Conservation (phyloP, 2,329 filamentous ascomycete species). For the Apiospora pterosperma region DNA sequence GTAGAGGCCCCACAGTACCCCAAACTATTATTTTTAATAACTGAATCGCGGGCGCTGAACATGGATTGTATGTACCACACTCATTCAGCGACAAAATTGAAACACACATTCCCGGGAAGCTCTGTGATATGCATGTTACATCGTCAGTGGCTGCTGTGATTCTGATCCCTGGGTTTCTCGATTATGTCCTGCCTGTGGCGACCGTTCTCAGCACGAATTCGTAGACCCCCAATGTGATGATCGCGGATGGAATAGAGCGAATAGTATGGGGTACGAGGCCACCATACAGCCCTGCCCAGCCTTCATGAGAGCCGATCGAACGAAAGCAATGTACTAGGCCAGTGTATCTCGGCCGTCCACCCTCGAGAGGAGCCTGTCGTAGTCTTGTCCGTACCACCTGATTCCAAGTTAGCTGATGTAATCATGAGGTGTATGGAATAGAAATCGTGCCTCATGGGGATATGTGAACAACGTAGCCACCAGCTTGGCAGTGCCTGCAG, state of each 20-base stretch:
- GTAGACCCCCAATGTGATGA: constrained; percentile 70
- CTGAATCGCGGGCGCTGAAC: too few relatives aligned
- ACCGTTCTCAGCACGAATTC: constrained; percentile 24
- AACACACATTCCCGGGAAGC: too few relatives aligned
- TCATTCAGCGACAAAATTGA: too few relatives aligned
- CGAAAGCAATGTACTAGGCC: constrained; percentile 63
- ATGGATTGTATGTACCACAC: too few relatives aligned
- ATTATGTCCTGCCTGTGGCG: neutral
- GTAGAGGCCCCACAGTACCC: too few relatives aligned
- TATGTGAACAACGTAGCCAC: neutral
- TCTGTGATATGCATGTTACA: too few relatives aligned
- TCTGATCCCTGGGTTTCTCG: too few relatives aligned
- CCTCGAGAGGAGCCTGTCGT: constrained; percentile 56
- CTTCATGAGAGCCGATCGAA: constrained; percentile 46
- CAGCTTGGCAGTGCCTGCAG: neutral
- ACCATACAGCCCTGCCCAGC: constrained; percentile 64
- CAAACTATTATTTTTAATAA: too few relatives aligned
- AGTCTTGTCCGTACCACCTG: constrained; percentile 60
- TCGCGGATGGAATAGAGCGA: constrained; percentile 66
- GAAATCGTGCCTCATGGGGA: constrained; percentile 3
- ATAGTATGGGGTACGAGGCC: constrained; percentile 68
- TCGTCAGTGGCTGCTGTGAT: too few relatives aligned
- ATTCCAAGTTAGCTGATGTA: too few relatives aligned
- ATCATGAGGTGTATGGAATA: too few relatives aligned
- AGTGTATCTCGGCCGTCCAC: constrained; percentile 60